Conservation (phyloP, 2,329 filamentous ascomycete species). For the Colletotrichum falcatum region DNA sequence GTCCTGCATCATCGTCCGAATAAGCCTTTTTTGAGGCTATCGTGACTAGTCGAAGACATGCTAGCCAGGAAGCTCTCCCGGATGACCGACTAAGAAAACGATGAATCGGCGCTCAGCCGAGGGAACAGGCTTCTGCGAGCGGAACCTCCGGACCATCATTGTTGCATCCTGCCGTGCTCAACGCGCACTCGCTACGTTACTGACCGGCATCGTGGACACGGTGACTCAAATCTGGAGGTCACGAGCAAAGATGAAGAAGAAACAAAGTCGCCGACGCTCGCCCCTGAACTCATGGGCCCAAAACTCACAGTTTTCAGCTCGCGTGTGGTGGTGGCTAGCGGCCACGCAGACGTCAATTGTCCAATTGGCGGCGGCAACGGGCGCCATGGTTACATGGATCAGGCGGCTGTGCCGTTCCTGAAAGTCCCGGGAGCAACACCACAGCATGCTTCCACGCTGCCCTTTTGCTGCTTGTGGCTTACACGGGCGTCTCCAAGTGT, state of each 20-base stretch:
- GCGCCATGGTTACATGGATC: slow-evolving; percentile 15
- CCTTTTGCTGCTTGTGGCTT: slow-evolving; percentile 26
- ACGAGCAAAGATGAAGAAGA: background rate
- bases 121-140: background rate
- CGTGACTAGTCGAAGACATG: background rate
- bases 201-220: background rate
- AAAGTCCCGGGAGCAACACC: slow-evolving; percentile 27
- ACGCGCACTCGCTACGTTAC: background rate
- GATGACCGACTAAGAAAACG: background rate
- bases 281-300: background rate
- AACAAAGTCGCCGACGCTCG: slow-evolving; percentile 4
- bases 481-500: background rate
- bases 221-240: background rate
- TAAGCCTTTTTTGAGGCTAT: background rate
- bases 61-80: background rate
- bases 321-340: slow-evolving; percentile 5
- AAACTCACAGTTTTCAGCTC: slow-evolving; percentile 8
- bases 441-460: background rate
- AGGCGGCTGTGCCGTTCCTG: slow-evolving; percentile 5
- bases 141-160: background rate
- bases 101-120: background rate
- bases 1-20: background rate
- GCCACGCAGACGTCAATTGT: slow-evolving; percentile 14
- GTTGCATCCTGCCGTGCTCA: background rate
- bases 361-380: slow-evolving; percentile 24